Conservation (phyloP, 495 filamentous ascomycete species). For the Penicillium parvum region DNA sequence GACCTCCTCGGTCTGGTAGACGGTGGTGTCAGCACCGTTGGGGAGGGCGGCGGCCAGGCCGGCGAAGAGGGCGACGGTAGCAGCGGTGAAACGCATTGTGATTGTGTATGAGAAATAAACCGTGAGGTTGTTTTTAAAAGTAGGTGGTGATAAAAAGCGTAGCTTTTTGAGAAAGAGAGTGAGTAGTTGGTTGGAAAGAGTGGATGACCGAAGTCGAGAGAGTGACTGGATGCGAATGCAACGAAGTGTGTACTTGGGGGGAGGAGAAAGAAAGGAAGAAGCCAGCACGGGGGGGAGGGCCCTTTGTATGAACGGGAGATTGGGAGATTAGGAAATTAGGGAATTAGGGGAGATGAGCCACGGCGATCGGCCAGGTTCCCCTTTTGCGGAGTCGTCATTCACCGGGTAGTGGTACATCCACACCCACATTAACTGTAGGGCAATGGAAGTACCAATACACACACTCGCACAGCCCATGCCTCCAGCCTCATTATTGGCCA, state of each 20-base stretch:
- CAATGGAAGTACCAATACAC: too few relatives aligned
- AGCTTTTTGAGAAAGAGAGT: conserved; percentile 42
- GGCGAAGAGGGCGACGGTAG: conserved; percentile 48
- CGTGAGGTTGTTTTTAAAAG: conserved; percentile 34
- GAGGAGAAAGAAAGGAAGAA: conserved; percentile 31
- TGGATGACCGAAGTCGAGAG: conserved; percentile 54
- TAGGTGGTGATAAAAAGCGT: conserved; percentile 18
- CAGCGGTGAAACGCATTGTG: conserved; percentile 55
- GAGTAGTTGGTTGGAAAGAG: conserved; percentile 47
- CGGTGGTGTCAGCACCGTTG: conserved; percentile 36
- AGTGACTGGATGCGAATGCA: conserved; percentile 35
- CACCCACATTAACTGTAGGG: too few relatives aligned
- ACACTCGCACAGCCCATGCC: not conserved
- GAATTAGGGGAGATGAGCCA: conserved; percentile 40
- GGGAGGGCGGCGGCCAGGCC: conserved; percentile 41
- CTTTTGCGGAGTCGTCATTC: conserved; percentile 12
- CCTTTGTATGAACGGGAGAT: conserved; percentile 46
- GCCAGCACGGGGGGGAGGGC: conserved; percentile 26
- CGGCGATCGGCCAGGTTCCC: too few relatives aligned
- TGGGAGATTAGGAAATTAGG: not conserved
- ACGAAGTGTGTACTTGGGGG: conserved; percentile 38
- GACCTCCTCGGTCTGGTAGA: conserved; percentile 52
- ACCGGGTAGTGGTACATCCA: too few relatives aligned
- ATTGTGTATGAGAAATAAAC: conserved; percentile 31
- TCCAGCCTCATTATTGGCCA: conserved; percentile 10